These are phyloP conservation scores for Themeda triandra DNA, from an alignment of 176 grass and related monocot genomes.

Conservation along the genomic window DNA sequence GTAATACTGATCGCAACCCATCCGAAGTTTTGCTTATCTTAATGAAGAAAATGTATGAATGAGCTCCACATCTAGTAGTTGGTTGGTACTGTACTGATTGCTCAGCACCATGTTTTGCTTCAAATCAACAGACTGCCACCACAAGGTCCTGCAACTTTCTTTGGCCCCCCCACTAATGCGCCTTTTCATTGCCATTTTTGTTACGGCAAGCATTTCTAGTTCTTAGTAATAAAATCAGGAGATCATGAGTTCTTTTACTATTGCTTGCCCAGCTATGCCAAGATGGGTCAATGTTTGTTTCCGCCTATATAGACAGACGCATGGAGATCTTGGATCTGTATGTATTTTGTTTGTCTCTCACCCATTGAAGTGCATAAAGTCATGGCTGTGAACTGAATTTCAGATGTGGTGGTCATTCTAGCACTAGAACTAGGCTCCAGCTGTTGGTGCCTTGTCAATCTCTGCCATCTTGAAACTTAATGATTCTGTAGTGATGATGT, in stretches of 20 bases:
- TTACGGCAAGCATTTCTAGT: not conserved
- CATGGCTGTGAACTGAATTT: too few species aligned
- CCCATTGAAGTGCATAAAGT: too few species aligned
- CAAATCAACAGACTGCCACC: not conserved
- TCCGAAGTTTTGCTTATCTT: slow-evolving; percentile 37
- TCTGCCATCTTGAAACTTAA: not conserved
- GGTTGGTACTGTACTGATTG: not conserved
- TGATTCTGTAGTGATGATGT: not conserved
- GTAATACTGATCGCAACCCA: slow-evolving; percentile 20
- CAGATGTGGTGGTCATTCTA: not conserved
- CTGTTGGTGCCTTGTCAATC: not conserved
- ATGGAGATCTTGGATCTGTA: not conserved
- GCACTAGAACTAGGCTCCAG: not conserved
- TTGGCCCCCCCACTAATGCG: not conserved
- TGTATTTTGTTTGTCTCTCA: not conserved
- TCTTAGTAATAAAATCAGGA: not conserved
- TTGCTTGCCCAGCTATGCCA: not conserved
- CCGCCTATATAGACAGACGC: not conserved
- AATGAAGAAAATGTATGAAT: not conserved
- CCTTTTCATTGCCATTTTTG: not conserved
- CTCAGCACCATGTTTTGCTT: not conserved
- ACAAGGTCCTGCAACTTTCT: not conserved
- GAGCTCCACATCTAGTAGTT: not conserved
- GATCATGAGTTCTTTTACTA: not conserved
- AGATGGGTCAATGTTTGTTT: not conserved